Evolutionary conservation across 805 yeast genomes (phyloP).

Genomic region (Spathaspora sp.): DNA sequence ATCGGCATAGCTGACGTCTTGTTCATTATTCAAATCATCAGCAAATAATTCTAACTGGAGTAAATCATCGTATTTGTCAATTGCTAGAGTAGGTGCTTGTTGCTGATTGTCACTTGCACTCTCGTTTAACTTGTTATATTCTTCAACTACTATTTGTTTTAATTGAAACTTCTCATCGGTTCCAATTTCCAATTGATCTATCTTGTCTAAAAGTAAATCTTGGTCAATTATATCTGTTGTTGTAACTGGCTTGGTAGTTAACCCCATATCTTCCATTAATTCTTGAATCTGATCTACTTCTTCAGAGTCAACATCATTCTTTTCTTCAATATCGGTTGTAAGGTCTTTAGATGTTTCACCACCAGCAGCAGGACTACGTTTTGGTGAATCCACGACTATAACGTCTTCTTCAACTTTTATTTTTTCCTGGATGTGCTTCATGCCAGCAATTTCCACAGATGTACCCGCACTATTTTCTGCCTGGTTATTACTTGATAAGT

Average conservation of each 20-base stretch:
- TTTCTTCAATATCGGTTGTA: constrained; percentile 3
- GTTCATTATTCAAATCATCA: constrained; percentile 38
- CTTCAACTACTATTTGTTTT: constrained; percentile 20
- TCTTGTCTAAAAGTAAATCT: constrained; percentile 19
- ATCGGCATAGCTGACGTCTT: constrained; percentile 20
- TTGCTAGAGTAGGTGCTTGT: constrained; percentile 8
- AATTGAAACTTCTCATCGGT: constrained; percentile 26
- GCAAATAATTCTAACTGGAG: constrained; percentile 54
- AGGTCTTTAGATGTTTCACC: not conserved
- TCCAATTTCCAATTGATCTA: constrained; percentile 22
- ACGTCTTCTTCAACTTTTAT: not conserved
- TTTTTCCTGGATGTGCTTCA: not conserved
- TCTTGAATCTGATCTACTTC: constrained; percentile 20
- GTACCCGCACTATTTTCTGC: not conserved
- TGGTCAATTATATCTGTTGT: constrained; percentile 11
- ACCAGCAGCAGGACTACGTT: not conserved
- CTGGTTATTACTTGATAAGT: too few relatives aligned
- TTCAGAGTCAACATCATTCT: not conserved
- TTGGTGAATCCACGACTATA: too few relatives aligned
- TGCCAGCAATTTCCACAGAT: not conserved
- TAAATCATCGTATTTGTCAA: constrained; percentile 42
- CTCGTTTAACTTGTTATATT: constrained; percentile 11
- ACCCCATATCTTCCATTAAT: constrained; percentile 33
- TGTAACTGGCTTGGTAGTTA: constrained; percentile 27
- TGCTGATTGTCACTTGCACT: constrained; percentile 1